Evolutionary conservation across 495 filamentous ascomycete genomes (phyloP).

Genomic region (Neurospora sp.): DNA sequence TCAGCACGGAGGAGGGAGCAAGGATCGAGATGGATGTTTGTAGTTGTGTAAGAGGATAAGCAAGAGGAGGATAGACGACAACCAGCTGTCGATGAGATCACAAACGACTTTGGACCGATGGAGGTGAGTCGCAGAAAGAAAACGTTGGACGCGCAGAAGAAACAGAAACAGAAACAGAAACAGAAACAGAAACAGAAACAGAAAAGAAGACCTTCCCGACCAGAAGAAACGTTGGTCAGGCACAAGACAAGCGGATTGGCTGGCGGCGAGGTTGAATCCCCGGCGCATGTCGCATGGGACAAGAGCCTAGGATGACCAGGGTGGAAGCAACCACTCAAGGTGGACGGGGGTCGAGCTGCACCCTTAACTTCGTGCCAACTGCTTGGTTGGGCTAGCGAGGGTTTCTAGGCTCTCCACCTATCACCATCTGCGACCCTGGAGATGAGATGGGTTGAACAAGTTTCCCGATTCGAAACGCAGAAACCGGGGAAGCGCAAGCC

Average conservation of each 20-base stretch:
- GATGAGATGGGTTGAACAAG: neutral
- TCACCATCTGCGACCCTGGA: neutral
- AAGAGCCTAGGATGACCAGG: slow-evolving; percentile 6
- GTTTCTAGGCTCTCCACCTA: neutral
- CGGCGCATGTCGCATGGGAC: slow-evolving; percentile 1
- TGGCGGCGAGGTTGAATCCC: slow-evolving; percentile 6
- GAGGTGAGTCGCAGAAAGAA: slow-evolving; percentile 1
- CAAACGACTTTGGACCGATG: neutral
- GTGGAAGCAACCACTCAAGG: slow-evolving; percentile 9
- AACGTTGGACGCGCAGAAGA: slow-evolving; percentile 5
- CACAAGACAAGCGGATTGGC: slow-evolving; percentile 13
- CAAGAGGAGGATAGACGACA: slow-evolving; percentile 1
- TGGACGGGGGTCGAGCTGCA: slow-evolving; percentile 5
- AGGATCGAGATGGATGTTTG: neutral
- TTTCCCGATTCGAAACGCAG: neutral
- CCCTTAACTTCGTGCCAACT: slow-evolving; percentile 8
- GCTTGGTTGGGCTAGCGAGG: neutral
- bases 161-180: neutral
- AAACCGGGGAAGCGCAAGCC: neutral
- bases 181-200: neutral
- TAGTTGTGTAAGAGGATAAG: neutral
- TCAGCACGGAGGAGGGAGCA: slow-evolving; percentile 7
- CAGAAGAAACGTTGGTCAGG: slow-evolving; percentile 5
- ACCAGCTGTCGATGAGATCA: neutral
- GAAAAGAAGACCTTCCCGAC: slow-evolving; percentile 3